Percentiles rank a stretch among this genome's conserved stretches.
Conservation (phyloP, 1,284 basidiomycete species). For the Kwoniella shivajii region DNA sequence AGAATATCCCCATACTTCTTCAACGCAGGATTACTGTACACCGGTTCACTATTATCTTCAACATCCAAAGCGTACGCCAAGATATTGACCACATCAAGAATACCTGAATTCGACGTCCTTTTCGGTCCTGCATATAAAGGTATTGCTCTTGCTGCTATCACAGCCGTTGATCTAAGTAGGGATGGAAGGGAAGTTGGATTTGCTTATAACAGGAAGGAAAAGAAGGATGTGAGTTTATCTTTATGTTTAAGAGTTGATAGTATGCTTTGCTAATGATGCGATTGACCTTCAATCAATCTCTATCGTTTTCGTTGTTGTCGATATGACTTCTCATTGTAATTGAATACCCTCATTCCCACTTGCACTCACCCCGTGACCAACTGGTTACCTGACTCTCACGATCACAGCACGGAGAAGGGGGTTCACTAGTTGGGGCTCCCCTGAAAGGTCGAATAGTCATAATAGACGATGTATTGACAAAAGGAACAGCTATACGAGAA, state of each 20-base stretch:
- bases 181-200: conserved; percentile 71
- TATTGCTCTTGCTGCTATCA: conserved; percentile 89
- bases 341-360: no score
- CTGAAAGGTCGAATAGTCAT: conserved; percentile 83
- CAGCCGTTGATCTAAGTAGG: conserved; percentile 73
- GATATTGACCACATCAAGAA: conserved; percentile 53
- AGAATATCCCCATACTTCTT: conserved; percentile 95
- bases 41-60: conserved; percentile 76
- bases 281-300: no score
- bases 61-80: conserved; percentile 86
- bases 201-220: conserved; percentile 94
- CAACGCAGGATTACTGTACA: conserved; percentile 87
- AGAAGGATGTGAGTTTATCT: conserved; percentile 64
- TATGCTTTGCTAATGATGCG: no score
- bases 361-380: background rate
- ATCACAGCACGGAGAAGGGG: conserved; percentile 85
- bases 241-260: no score
- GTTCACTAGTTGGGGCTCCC: conserved; percentile 81
- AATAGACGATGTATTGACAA: conserved; percentile 96
- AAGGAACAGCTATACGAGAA: conserved; percentile 85
- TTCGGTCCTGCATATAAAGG: conserved; percentile 99
- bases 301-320: no score
- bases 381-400: background rate
- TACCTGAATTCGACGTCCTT: conserved; percentile 81
- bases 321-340: no score